Conservation (phyloP, 139 green algal genomes). For the Chlamydomonas urium region DNA sequence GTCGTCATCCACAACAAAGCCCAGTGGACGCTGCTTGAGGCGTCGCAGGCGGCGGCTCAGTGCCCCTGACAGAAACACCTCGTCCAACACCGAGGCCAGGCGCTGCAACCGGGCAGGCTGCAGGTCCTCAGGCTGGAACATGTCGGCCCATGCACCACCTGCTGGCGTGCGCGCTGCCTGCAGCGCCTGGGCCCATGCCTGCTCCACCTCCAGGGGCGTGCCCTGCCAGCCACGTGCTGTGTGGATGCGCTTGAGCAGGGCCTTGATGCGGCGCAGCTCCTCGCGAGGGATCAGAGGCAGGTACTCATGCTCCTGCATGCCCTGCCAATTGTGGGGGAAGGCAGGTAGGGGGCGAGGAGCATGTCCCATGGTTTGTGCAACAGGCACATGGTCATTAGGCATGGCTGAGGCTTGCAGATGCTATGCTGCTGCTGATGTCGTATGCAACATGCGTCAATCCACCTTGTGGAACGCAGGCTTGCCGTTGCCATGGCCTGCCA, state of each 20-base stretch:
- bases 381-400: too few relatives aligned
- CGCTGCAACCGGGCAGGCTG: neutral
- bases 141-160: neutral
- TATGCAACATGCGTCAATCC: too few relatives aligned
- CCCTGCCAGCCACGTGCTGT: neutral
- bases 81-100: constrained; percentile 2
- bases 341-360: too few relatives aligned
- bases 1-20: neutral
- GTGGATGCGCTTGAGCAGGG: neutral
- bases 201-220: neutral
- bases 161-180: neutral
- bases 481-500: too few relatives aligned
- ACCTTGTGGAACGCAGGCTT: too few relatives aligned
- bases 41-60: neutral
- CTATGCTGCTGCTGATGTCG: too few relatives aligned
- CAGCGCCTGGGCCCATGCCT: constrained; percentile 4
- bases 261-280: too few relatives aligned
- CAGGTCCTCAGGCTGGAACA: neutral
- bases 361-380: too few relatives aligned
- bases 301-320: too few relatives aligned
- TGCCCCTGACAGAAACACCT: neutral
- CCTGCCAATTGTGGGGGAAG: too few relatives aligned
- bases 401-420: too few relatives aligned
- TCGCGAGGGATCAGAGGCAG: too few relatives aligned
- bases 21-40: neutral